Base-by-base conservation (phyloP, 2,329 filamentous ascomycete species). In the Phoma sp. region DNA sequence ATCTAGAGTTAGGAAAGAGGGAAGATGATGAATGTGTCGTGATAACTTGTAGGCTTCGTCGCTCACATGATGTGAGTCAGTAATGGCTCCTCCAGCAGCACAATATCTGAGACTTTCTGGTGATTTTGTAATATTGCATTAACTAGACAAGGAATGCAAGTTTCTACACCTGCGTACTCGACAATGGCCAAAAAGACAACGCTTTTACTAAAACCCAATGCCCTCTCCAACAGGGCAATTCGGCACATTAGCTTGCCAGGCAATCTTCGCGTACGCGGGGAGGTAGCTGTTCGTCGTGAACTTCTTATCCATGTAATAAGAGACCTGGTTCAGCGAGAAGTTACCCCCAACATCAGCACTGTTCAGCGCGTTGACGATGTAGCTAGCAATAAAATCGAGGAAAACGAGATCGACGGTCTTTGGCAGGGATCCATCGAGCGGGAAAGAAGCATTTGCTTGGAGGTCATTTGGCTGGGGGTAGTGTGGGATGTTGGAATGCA, bases 361-460 rank as follows among this genome's bases (percentile, higher is more conserved):
- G 15, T 72, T 72, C 30, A 79, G 47, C 11, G 72, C 76, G 39
- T 62, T 50, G 3, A 78, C 47, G 6, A 78, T 68, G 39, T 76
- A 69, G 10, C 59, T 61, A 12, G 69, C 68, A 15, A 78, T 74
- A 59, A 82, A 84, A 57, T 84, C 81, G 12, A 82, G 66, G 61
- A 84, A 84, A 20, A 85, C 73, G 0, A 85, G 64, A 56, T 85
- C 83, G 2, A 84, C 82, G 2, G 66, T 76, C 10, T 77, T 74
- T 0, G 81, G 78, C 15, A 69, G 46, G 3, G 62, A 73, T 1
- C 79, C 78, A 20, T 78, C 72, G 2, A 65, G 53, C 0, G 80
- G 79, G 47, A 84, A 83, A 0, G 77, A 80, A 6, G 71, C 81
- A 14, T 79, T 77, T 2, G 77, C 77, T 63, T 82, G 78, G 60